These are phyloP conservation scores for Aspergillus leporis DNA, from an alignment of 495 filamentous ascomycete species.

Conservation along the genomic window DNA sequence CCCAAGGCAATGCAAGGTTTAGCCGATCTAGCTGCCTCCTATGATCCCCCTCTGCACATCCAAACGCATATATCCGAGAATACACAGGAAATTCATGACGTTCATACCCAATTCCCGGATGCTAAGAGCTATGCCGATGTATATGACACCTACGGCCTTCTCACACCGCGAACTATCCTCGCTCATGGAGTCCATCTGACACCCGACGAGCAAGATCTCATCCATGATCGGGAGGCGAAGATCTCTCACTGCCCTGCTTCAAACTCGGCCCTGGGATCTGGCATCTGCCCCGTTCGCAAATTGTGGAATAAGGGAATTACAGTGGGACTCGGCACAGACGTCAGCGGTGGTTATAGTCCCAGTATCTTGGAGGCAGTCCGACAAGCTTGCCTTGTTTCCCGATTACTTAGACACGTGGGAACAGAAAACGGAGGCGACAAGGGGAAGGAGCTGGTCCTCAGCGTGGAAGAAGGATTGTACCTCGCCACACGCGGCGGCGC, in stretches of 20 bases:
- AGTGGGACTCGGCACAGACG: conserved; percentile 86
- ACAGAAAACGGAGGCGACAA: conserved; percentile 12
- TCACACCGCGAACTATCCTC: conserved; percentile 74
- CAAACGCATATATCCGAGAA: conserved; percentile 97
- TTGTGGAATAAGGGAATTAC: conserved; percentile 73
- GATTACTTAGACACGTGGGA: conserved; percentile 41
- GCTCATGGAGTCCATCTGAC: conserved; percentile 83
- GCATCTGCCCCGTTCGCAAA: conserved; percentile 67
- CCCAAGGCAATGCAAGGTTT: conserved; percentile 57
- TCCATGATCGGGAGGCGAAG: conserved; percentile 60
- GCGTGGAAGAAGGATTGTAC: conserved; percentile 84
- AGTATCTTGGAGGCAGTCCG: conserved; percentile 77
- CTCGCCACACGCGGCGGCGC: conserved; percentile 73
- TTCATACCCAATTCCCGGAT: conserved; percentile 56
- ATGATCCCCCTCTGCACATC: conserved; percentile 58
- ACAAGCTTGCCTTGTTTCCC: conserved; percentile 72
- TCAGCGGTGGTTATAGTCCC: conserved; percentile 80
- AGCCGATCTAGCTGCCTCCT: conserved; percentile 60
- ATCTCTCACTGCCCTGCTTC: conserved; percentile 84
- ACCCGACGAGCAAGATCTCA: conserved; percentile 59
- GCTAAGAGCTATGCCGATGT: conserved; percentile 67
- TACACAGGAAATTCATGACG: conserved; percentile 66
- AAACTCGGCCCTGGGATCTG: conserved; percentile 77
- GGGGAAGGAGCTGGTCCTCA: conserved; percentile 54
- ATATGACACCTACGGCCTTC: conserved; percentile 71